Conservation (phyloP, 2,329 filamentous ascomycete genomes). For the Arachnopeziza araneosa region DNA sequence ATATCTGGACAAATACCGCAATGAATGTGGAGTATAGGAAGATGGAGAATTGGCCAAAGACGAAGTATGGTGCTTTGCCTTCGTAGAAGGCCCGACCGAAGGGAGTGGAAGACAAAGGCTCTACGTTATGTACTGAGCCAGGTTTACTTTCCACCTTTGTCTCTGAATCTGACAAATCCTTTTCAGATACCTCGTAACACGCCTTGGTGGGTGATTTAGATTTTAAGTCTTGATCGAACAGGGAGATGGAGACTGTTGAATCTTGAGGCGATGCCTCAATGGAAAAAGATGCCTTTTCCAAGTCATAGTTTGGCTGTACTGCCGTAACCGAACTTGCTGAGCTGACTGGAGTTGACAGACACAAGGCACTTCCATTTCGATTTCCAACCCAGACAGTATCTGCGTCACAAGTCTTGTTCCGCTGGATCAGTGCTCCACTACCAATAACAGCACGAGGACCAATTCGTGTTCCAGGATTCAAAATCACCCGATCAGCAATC, state of each 20-base stretch:
- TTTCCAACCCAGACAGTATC: constrained; percentile 48
- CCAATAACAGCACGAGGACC: constrained; percentile 46
- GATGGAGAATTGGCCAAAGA: constrained; percentile 42
- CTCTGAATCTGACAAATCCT: background rate
- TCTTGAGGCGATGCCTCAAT: background rate
- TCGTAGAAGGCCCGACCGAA: constrained; percentile 53
- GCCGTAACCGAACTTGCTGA: background rate
- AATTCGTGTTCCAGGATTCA: constrained; percentile 46
- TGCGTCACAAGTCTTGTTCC: constrained; percentile 39
- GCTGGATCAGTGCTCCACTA: constrained; percentile 45
- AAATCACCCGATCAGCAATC: constrained; percentile 50
- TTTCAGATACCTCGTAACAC: background rate
- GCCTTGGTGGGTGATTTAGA: background rate
- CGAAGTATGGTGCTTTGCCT: constrained; percentile 43
- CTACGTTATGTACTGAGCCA: background rate
- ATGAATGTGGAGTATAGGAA: constrained; percentile 44
- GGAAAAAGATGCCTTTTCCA: background rate
- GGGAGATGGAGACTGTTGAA: background rate
- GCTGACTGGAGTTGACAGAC: constrained; percentile 25
- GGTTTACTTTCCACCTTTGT: background rate
- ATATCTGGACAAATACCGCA: constrained; percentile 41
- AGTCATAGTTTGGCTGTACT: background rate
- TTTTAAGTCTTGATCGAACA: too few species aligned
- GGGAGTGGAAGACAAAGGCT: constrained; percentile 34
- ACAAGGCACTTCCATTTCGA: constrained; percentile 45